Base-by-base conservation (phyloP, 805 yeast species). In the Candida golubevii region DNA sequence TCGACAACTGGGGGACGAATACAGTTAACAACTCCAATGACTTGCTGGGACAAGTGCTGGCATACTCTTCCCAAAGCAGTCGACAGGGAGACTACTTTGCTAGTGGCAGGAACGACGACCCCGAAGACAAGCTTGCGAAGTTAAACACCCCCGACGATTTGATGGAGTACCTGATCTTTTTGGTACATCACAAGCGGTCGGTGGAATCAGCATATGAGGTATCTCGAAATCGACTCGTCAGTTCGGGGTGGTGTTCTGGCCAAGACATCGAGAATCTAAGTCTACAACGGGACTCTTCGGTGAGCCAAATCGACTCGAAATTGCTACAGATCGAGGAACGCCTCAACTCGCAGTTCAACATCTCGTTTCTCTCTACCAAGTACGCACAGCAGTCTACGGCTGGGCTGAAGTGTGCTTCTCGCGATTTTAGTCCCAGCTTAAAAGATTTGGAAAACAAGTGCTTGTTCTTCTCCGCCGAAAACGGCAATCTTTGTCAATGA, bases 221-320 rank as follows among this genome's bases (percentile, higher is more conserved):
- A 26, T 65, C 75, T 14, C 63, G 55, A 41, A 50, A 55, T 35
- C 59, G 66, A 40, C 59, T 71, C 42, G 44, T 47, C 27, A 59
- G 58, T 36, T 61, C 67, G 30, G 75, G 75, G 2, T 71, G 75
- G 75, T 69, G 74, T 49, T 67, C 72, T 2, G 55, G 49, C 35
- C 65, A 67, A 47, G 75, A 71, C 54, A 59, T 70, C 50, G 62
- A 67, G 45, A 69, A 67, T 55, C 55, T 70, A 14, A 46, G 43
- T 32, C 36, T 44, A 43, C 74, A 71, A 50, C 62, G 63, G 44
- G 72, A 65, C 44, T 48, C 64, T n/a, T 62, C 66, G 36, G 46
- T 63, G 41, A 57, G 64, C 41, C 71, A 68, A 54, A 61, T 70
- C 38, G 71, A 70, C 50, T 58, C 69, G 14, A 67, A 64, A 45